Evolutionary conservation across 1,284 basidiomycete genomes (phyloP), one percentile per base, ranked within the genome.

Genomic region (Irpex sp.): DNA sequence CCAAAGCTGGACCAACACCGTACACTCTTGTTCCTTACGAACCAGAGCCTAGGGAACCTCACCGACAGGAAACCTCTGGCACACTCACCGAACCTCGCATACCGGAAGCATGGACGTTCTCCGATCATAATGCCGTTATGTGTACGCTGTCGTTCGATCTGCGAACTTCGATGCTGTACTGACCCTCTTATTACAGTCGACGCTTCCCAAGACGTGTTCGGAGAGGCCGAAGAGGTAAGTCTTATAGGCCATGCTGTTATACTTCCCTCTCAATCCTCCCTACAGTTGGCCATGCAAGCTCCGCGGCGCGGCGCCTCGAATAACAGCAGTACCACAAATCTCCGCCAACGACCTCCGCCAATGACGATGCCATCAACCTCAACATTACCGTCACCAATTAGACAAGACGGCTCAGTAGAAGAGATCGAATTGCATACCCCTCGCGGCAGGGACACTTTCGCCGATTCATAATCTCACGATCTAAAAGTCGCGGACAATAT

Each of bases 1-100:
- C 85, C 8, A 76, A 81, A 9, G 75, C 87, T 51, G 76, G 76
- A 5, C 83, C 87, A 17, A 77, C 78, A 15, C 80, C 83, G 51
- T 91, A 91, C 75, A 92, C 89, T 5, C 68, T 87, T 67, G 83
- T 94, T 0, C 92, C 92, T 1, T 94, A 86, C 81, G 84, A 88
- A 8, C 77, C 86, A 65, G 79, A 87, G 49, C 75, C 82, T 66
- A 78, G 76, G 6, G 77, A 80, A 64, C 81, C 81, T 5, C 13
- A 8, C n/a, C 62, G 73, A 70, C 26, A 71, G 74, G 49, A 56
- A 61, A 40, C 65, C 62, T 15, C 67, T 68, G 52, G 59, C 48
- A 38, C 63, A 48, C 58, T 51, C 17, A 17, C 49, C 44, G 61
- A 62, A 13, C 52, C 55, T 48, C 62, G 64, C 49, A 62, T 77